Percentiles rank a stretch among this genome's conserved stretches.
Evolutionary conservation across 371 early-diverging fungal genomes (phyloP).

Genomic region (Cokeromyces recurvatus): DNA sequence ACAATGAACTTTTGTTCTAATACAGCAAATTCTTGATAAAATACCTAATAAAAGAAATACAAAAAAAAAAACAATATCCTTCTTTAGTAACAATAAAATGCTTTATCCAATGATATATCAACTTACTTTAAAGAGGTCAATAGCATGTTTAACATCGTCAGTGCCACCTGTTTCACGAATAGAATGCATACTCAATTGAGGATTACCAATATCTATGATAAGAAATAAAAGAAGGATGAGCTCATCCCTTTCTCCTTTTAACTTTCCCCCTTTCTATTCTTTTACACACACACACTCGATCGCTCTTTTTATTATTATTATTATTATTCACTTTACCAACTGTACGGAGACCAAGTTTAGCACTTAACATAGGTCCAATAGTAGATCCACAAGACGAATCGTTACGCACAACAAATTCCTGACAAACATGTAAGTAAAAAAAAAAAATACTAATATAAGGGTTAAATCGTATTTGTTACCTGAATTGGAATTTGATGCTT

Average conservation of each 20-base stretch:
- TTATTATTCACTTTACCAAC: constrained; percentile 51
- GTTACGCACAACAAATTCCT: constrained; percentile 88
- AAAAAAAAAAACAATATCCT: not conserved
- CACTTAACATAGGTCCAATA: constrained; percentile 91
- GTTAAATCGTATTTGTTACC: constrained; percentile 8
- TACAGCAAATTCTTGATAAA: constrained; percentile 58
- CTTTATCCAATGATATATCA: no score
- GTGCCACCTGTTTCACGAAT: constrained; percentile 93
- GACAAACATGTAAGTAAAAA: no score
- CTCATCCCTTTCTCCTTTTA: no score
- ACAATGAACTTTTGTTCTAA: constrained; percentile 54
- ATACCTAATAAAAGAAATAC: constrained; percentile 28
- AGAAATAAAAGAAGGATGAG: not conserved
- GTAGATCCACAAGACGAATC: constrained; percentile 93
- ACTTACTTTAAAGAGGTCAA: constrained; percentile 71
- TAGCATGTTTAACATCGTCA: constrained; percentile 82
- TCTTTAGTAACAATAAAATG: no score
- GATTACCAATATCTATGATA: constrained; percentile 83
- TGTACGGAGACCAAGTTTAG: constrained; percentile 88
- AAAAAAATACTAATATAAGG: no score
- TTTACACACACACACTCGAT: not conserved
- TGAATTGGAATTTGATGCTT: constrained; percentile 71
- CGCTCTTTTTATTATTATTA: no score
- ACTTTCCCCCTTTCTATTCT: not conserved
- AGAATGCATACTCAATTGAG: constrained; percentile 95